Percentiles rank a stretch among this genome's conserved stretches.
phyloP scores from a whole-genome alignment of 2,329 filamentous ascomycete genomes.

The Simplicillium aogashimaense region DNA sequence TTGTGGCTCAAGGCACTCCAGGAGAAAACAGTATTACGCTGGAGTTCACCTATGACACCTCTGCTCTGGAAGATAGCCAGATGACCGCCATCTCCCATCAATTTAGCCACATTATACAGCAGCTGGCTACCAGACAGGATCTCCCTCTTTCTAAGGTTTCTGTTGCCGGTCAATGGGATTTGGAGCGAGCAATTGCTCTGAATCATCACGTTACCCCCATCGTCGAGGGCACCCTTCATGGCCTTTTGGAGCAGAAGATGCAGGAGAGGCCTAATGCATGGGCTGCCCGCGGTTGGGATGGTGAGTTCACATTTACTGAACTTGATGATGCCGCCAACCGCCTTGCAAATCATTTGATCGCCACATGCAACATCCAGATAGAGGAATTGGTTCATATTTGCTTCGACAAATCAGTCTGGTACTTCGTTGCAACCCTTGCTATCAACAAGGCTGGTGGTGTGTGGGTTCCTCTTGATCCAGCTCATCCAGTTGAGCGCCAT shows the following conservation, averaged over 20 bases:
- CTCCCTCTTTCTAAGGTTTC: not conserved
- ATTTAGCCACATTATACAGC: not conserved
- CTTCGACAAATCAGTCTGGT: slow-evolving; percentile 16
- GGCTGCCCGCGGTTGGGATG: slow-evolving; percentile 34
- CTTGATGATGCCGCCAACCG: slow-evolving; percentile 12
- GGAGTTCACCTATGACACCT: slow-evolving; percentile 1
- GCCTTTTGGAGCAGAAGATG: too few species aligned
- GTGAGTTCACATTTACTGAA: slow-evolving; percentile 27
- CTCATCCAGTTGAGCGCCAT: slow-evolving; percentile 9
- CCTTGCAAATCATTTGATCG: slow-evolving; percentile 7
- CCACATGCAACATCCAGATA: slow-evolving; percentile 13
- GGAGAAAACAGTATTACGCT: not conserved
- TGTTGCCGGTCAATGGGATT: not conserved
- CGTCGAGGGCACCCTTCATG: too few species aligned
- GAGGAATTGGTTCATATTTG: slow-evolving; percentile 13
- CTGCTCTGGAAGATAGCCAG: not conserved
- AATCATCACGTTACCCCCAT: too few species aligned
- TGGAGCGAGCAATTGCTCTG: too few species aligned
- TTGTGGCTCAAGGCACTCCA: too few species aligned
- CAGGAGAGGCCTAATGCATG: slow-evolving; percentile 14
- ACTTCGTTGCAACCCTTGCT: slow-evolving; percentile 12
- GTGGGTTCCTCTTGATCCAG: slow-evolving; percentile 16
- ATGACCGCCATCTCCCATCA: not conserved
- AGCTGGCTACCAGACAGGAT: not conserved
- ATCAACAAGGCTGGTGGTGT: slow-evolving; percentile 14